phyloP scores from a whole-genome alignment of 805 yeast genomes.

The Metschnikowia picachoensis region DNA sequence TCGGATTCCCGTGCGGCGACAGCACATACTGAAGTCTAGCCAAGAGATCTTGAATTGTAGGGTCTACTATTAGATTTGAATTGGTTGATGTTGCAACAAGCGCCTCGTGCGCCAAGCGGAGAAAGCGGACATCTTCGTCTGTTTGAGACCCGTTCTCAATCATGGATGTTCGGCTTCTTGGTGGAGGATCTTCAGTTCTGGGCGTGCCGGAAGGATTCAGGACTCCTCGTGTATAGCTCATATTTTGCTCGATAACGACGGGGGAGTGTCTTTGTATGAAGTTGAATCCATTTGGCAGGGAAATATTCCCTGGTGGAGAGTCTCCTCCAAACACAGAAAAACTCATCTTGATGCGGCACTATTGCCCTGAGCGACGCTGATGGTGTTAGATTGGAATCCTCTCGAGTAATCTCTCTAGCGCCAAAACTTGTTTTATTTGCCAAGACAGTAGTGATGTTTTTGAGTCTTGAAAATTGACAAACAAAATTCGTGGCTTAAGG shows the following conservation, averaged over 20 bases:
- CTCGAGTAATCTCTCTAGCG: no score
- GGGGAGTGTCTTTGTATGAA: constrained; percentile 21
- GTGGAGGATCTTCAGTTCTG: background rate
- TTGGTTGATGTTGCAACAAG: constrained; percentile 48
- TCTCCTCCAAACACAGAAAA: constrained; percentile 16
- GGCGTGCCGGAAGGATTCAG: background rate
- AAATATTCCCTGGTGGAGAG: constrained; percentile 10
- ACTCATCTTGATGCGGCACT: constrained; percentile 3
- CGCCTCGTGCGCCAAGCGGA: constrained; percentile 60
- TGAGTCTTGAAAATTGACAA: background rate
- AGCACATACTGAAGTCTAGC: constrained; percentile 55
- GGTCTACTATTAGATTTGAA: constrained; percentile 47
- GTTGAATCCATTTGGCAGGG: constrained; percentile 13
- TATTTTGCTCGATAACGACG: constrained; percentile 20
- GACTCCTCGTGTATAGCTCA: constrained; percentile 18
- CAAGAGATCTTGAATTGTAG: constrained; percentile 58
- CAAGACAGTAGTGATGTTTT: background rate
- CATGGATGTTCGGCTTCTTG: background rate
- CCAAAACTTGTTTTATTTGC: no score
- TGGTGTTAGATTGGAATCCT: no score
- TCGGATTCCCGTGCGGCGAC: constrained; percentile 55
- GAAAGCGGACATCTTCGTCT: constrained; percentile 51
- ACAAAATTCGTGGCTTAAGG: background rate
- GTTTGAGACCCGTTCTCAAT: background rate
- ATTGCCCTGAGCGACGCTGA: no score